Evolutionary conservation across 306 rosid species (phyloP).

Genomic region (Cucurbita ficifolia): DNA sequence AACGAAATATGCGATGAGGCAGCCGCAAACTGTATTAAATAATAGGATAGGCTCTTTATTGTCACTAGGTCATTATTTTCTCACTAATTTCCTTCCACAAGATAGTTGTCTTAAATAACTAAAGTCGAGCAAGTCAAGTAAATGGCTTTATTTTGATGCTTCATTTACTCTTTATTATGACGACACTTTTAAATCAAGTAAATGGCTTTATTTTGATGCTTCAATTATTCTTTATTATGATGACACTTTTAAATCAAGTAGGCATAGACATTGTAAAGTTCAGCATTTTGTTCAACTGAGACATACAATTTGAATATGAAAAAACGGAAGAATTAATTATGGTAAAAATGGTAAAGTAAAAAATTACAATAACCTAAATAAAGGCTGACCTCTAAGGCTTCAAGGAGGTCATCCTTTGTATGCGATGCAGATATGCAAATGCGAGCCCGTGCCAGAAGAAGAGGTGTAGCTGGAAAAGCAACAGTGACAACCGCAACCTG

Average conservation of each 20-base stretch:
- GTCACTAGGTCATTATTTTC: neutral
- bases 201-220: neutral
- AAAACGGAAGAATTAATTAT: neutral
- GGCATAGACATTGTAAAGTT: neutral
- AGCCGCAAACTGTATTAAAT: neutral
- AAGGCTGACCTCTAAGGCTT: slow-evolving; percentile 56
- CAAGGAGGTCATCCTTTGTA: slow-evolving; percentile 65
- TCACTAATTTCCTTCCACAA: neutral
- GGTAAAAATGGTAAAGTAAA: neutral
- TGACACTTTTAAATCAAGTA: neutral
- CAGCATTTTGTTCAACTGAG: neutral
- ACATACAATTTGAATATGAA: neutral
- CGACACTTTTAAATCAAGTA: neutral
- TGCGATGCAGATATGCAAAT: slow-evolving; percentile 92
- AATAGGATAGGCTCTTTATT: neutral
- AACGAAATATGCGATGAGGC: neutral
- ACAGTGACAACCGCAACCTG: slow-evolving; percentile 87
- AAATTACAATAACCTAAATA: neutral
- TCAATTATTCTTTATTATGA: neutral
- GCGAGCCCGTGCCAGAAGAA: slow-evolving; percentile 77
- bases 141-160: neutral
- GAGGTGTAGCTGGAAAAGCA: slow-evolving; percentile 90
- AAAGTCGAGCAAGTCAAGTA: neutral
- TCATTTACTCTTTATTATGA: neutral
- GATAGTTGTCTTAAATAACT: neutral